Evolutionary conservation across 2,329 filamentous ascomycete species (phyloP), one percentile per base, ranked within the genome.

Genomic region (Fonsecaea multimorphosa): DNA sequence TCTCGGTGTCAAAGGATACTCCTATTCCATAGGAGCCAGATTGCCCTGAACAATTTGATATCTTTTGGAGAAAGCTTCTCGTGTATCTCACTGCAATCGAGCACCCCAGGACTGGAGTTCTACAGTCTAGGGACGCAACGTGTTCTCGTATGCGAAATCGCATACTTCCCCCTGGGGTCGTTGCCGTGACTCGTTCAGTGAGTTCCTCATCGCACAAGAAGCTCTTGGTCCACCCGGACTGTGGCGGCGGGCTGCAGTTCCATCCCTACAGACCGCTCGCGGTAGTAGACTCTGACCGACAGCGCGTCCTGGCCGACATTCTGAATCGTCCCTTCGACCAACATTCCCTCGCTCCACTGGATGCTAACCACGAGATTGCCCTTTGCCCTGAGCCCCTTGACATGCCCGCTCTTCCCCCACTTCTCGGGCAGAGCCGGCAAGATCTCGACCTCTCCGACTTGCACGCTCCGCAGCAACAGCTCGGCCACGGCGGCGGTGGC

Each of bases 391-490:
- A 49, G 44, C 1, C 44, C 44, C 9, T 49, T 14, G 8, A 49
- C 44, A 12, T 27, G 44, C 14, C 44, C 44, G 11, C 44, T 24
- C 44, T 27, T 6, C 3, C 3, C 22, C 44, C 44, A 49, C 22
- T 24, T 49, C 44, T 11, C 12, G 0, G 44, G 44, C 44, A 49
- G 44, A 2, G 44, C 44, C 3, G 44, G 44, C 44, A 49, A 24
- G 44, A 49, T 14, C 44, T 49, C 44, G 19, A 49, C 44, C 19
- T 49, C 44, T 14, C 44, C 44, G 44, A 49, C 44, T 2, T 5
- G 19, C 44, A 49, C 44, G 22, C 44, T 49, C 8, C 44, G 44
- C 44, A 49, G 14, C 44, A 49, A 14, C 44, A 49, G 44, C 44
- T 49, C 44, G 9, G 44, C 44, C 19, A 49, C 22, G 3, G 44